Evolutionary conservation across 2,329 filamentous ascomycete species (phyloP).

Genomic region (Plenodomus biglobosus): DNA sequence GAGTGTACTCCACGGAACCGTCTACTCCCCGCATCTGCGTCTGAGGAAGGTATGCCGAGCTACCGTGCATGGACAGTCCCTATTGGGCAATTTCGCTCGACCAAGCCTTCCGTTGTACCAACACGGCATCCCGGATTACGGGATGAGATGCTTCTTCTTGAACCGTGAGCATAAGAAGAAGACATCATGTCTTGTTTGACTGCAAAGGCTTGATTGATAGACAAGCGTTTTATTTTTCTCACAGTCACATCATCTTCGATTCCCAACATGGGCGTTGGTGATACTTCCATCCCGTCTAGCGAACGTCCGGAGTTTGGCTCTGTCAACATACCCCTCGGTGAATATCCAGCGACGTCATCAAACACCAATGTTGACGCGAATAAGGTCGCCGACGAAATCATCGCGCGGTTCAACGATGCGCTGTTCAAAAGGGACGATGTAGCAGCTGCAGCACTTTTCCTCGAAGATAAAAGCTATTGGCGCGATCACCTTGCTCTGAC

Average conservation of each 20-base stretch:
- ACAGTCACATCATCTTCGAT: neutral
- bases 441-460: conserved; percentile 47
- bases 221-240: neutral
- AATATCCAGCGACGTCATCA: conserved; percentile 43
- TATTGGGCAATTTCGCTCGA: neutral
- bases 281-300: conserved; percentile 40
- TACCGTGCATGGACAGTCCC: neutral
- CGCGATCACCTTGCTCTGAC: conserved; percentile 60
- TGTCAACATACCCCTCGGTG: conserved; percentile 54
- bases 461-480: conserved; percentile 58
- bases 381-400: conserved; percentile 44
- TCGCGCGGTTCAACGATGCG: conserved; percentile 48
- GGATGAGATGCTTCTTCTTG: neutral
- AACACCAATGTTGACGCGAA: conserved; percentile 39
- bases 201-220: neutral
- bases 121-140: neutral
- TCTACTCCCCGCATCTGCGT: neutral
- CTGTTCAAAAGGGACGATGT: conserved; percentile 43
- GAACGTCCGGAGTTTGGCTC: conserved; percentile 57
- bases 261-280: conserved; percentile 25
- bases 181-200: neutral
- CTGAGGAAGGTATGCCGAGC: neutral
- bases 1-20: neutral
- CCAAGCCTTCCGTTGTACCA: neutral
- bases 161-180: too few relatives aligned